Percentiles rank a stretch among this genome's conserved stretches.
Evolutionary conservation across 768 basidiomycete species (phyloP).

Genomic region (Amanita phalloides): DNA sequence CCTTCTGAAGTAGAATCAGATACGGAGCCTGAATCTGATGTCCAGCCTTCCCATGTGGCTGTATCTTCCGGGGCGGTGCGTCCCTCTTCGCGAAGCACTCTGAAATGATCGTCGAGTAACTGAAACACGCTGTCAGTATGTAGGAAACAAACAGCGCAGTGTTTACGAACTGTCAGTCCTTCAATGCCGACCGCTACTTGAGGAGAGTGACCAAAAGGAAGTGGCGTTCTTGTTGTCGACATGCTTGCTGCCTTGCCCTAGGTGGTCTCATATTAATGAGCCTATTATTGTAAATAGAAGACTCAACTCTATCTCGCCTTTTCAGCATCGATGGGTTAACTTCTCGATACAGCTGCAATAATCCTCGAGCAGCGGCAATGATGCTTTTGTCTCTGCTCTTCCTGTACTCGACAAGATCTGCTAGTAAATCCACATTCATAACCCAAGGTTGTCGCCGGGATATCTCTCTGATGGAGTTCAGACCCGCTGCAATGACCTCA

Average conservation of each 20-base stretch:
- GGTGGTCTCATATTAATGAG: constrained; percentile 6
- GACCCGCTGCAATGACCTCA: constrained; percentile 93
- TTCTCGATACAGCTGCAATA: constrained; percentile 89
- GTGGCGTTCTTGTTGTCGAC: constrained; percentile 48
- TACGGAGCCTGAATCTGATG: constrained; percentile 47
- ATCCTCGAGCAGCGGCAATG: constrained; percentile 75
- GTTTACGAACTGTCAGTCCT: constrained; percentile 65
- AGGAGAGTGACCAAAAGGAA: constrained; percentile 75
- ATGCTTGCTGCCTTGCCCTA: constrained; percentile 90
- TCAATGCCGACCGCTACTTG: constrained; percentile 80
- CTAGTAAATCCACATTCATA: constrained; percentile 90
- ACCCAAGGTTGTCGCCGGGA: constrained; percentile 92
- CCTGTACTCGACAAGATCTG: constrained; percentile 88
- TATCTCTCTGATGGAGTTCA: constrained; percentile 94
- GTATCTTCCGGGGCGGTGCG: constrained; percentile 35
- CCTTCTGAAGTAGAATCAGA: constrained; percentile 47
- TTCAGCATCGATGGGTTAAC: constrained; percentile 92
- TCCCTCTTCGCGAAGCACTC: constrained; percentile 56
- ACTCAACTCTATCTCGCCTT: constrained; percentile 67
- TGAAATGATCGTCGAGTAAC: constrained; percentile 85
- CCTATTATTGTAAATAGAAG: background rate
- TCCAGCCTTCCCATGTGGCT: constrained; percentile 83
- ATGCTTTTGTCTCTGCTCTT: constrained; percentile 95
- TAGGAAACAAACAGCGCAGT: background rate
- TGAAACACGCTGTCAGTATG: constrained; percentile 16